These are phyloP conservation scores for Saccharomyces hybrid DNA, from an alignment of 1,139 yeast species.

Conservation along the genomic window DNA sequence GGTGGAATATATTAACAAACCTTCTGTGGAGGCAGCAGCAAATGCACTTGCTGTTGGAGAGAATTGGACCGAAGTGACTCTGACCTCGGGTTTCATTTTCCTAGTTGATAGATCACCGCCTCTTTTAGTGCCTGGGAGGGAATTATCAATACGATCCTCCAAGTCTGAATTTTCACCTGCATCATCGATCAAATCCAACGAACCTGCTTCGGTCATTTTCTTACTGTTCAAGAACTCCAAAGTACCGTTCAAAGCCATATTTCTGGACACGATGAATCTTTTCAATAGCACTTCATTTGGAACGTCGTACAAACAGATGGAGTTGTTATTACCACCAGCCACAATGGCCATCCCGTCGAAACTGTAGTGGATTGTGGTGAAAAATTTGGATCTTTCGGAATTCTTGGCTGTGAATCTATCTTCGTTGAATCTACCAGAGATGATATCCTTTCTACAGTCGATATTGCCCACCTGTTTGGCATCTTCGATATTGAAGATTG, in stretches of 20 bases:
- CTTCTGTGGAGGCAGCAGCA: constrained; percentile 95
- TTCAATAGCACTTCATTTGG: constrained; percentile 77
- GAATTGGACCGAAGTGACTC: constrained; percentile 69
- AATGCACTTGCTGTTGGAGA: constrained; percentile 89
- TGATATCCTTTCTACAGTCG: constrained; percentile 79
- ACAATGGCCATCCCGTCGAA: constrained; percentile 82
- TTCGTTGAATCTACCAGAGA: constrained; percentile 76
- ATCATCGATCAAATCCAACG: constrained; percentile 71
- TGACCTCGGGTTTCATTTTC: constrained; percentile 66
- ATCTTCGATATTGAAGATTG: constrained; percentile 74
- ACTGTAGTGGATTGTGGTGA: constrained; percentile 74
- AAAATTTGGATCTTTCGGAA: constrained; percentile 75
- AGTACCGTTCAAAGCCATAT: constrained; percentile 90
- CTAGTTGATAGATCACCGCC: constrained; percentile 81
- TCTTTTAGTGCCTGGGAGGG: constrained; percentile 80
- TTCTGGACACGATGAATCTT: constrained; percentile 75
- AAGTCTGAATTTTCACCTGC: constrained; percentile 81
- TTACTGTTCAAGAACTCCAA: constrained; percentile 68
- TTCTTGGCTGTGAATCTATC: constrained; percentile 79
- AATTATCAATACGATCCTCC: constrained; percentile 69
- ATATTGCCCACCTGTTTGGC: constrained; percentile 77
- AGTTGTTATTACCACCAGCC: constrained; percentile 91
- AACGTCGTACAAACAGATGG: constrained; percentile 84
- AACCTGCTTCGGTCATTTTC: constrained; percentile 82
- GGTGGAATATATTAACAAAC: constrained; percentile 72